Evolutionary conservation across 371 early-diverging fungal species (phyloP).

Genomic region (Nematocida sp.): DNA sequence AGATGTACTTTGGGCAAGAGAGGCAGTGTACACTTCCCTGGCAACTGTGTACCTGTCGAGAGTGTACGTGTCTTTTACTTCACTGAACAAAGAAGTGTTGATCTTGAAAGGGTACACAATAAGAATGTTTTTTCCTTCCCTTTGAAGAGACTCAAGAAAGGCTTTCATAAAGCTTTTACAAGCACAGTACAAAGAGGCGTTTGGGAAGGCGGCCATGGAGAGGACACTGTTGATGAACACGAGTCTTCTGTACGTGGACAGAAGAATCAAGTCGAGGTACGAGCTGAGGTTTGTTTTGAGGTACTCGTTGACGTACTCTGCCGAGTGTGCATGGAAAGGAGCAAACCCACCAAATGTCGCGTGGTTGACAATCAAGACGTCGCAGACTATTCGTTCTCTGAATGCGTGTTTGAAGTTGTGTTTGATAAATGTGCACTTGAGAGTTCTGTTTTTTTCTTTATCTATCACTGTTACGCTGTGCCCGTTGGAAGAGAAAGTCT

Average conservation of each 20-base stretch:
- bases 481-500: not conserved
- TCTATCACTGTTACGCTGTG: constrained; percentile 24
- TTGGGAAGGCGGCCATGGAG: constrained; percentile 43
- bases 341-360: constrained; percentile 51
- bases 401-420: constrained; percentile 36
- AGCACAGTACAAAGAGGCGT: constrained; percentile 56
- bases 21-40: constrained; percentile 33
- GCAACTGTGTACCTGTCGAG: constrained; percentile 41
- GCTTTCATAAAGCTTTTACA: constrained; percentile 55
- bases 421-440: constrained; percentile 22
- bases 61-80: constrained; percentile 44
- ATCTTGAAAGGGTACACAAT: constrained; percentile 60
- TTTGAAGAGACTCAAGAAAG: constrained; percentile 51
- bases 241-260: constrained; percentile 45
- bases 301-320: constrained; percentile 23
- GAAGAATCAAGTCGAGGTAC: constrained; percentile 35
- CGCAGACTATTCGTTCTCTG: constrained; percentile 24
- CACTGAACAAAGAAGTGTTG: constrained; percentile 55
- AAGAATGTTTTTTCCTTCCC: constrained; percentile 52
- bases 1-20: constrained; percentile 45
- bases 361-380: constrained; percentile 57
- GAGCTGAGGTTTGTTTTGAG: constrained; percentile 44
- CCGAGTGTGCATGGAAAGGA: constrained; percentile 6
- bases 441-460: not conserved
- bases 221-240: constrained; percentile 59